Evolutionary conservation across 2,329 filamentous ascomycete genomes (phyloP), one percentile per base, ranked within the genome.

Genomic region (Aspergillus sp.): DNA sequence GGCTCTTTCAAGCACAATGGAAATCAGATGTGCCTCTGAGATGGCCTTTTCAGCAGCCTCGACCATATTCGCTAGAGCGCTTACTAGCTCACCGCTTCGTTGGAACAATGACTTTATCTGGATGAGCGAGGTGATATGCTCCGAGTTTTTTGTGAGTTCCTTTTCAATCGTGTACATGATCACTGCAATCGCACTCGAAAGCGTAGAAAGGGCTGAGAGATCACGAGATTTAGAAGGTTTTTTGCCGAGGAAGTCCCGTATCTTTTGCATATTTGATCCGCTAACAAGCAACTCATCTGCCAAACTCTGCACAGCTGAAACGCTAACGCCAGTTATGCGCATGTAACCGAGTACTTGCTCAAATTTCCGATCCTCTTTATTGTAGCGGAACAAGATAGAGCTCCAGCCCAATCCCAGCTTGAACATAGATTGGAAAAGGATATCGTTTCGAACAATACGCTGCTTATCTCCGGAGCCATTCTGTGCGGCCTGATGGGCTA

Each of bases 1-100:
- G 1, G 87, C 84, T 62, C 86, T 84, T 29, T 84, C 77, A 63
- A 89, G 89, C 1, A 90, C 78, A 22, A 82, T 75, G 0, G 87
- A 86, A 1, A 91, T 75, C 24, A 89, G 78, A 24, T 84, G 79
- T 57, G 88, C 85, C 60, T 91, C 89, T 4, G 71, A 82, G 53
- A 67, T 78, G 50, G 70, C 76, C 59, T 49, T 81, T 79, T 60
- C 84, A 78, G 67, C 82, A 81, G 50, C 79, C 69, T 71, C 68
- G 22, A 78, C 67, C 49, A 79, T 74, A 49, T 71, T 69, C 29
- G 72, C 70, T 22, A 79, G 57, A 18, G 69, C 70, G 32, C 69
- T 69, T 29, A 78, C 63, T 26, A 80, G 57, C 54, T 76, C 75
- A 1, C 72, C 71, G 56, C 66, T 80, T 58, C 65, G 74, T 63